These are phyloP conservation scores for Elongisporangium prolatum DNA, from an alignment of 352 stramenopile species.

Conservation along the genomic window DNA sequence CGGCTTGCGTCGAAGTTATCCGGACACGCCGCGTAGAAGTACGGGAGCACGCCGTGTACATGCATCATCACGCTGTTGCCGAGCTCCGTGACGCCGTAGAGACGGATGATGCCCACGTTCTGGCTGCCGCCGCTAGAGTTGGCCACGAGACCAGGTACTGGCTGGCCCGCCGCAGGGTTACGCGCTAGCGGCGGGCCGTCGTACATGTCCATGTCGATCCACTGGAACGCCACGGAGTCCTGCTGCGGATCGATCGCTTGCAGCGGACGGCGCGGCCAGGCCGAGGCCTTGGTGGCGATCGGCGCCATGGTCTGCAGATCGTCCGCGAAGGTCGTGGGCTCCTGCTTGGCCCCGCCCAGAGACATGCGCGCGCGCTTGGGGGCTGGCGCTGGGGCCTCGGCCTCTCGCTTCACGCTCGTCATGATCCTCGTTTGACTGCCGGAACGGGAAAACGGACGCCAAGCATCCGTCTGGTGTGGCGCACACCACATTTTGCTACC, in stretches of 20 bases:
- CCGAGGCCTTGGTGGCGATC: constrained; percentile 52
- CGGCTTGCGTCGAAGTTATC: constrained; percentile 58
- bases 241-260: constrained; percentile 22
- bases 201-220: constrained; percentile 99
- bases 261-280: constrained; percentile 55
- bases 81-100: constrained; percentile 95
- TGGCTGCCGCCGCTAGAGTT: constrained; percentile 89
- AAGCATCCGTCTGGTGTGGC: background rate
- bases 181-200: constrained; percentile 77
- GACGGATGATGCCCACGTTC: constrained; percentile 90
- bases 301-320: constrained; percentile 58
- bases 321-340: constrained; percentile 39
- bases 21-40: constrained; percentile 93
- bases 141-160: constrained; percentile 76
- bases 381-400: background rate
- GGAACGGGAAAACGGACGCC: constrained; percentile 2
- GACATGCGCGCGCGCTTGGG: constrained; percentile 35
- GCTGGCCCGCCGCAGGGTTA: constrained; percentile 83
- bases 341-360: constrained; percentile 15
- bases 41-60: constrained; percentile 97
- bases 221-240: constrained; percentile 88
- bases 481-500: background rate
- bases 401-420: constrained; percentile 27
- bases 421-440: constrained; percentile 9
- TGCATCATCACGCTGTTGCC: constrained; percentile 96